These are phyloP conservation scores for Aspergillus pseudoviridinutans DNA, from an alignment of 2,329 filamentous ascomycete species.

Conservation along the genomic window DNA sequence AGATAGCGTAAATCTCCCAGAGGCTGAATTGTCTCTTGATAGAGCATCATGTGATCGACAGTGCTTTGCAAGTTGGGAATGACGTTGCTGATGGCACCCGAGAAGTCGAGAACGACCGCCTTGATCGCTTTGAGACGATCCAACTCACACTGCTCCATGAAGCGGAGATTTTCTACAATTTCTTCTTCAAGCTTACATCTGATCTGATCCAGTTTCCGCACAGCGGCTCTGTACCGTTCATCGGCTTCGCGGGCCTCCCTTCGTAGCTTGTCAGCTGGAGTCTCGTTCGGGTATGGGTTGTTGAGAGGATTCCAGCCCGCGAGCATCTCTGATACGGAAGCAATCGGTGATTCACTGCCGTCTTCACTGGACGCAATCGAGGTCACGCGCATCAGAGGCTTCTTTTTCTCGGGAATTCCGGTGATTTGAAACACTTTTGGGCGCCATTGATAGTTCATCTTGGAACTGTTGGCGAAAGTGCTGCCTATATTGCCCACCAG, in stretches of 20 bases:
- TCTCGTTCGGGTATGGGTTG: conserved; percentile 89
- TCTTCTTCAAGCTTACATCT: conserved; percentile 94
- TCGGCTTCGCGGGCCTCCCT: conserved; percentile 87
- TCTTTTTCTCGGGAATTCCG: conserved; percentile 85
- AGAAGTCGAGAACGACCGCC: conserved; percentile 95
- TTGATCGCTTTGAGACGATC: conserved; percentile 97
- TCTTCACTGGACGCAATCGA: conserved; percentile 62
- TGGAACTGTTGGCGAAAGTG: conserved; percentile 94
- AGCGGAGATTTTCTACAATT: conserved; percentile 86
- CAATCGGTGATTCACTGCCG: conserved; percentile 73
- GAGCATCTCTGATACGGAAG: conserved; percentile 82
- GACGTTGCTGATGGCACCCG: conserved; percentile 93
- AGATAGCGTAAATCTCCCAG: conserved; percentile 85
- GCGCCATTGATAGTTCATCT: conserved; percentile 96
- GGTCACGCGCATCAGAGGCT: conserved; percentile 66
- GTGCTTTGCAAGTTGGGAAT: conserved; percentile 94
- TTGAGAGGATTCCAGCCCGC: conserved; percentile 91
- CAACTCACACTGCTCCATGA: conserved; percentile 94
- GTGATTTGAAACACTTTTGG: conserved; percentile 84
- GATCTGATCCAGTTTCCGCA: conserved; percentile 82
- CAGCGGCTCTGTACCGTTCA: conserved; percentile 83
- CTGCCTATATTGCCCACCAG: conserved; percentile 92
- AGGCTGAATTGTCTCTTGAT: conserved; percentile 98
- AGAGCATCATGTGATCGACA: conserved; percentile 98
- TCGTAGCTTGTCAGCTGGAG: conserved; percentile 76